These are phyloP conservation scores for Parsonsia alboflavescens DNA, from an alignment of 257 asterid genomes.

Conservation along the genomic window DNA sequence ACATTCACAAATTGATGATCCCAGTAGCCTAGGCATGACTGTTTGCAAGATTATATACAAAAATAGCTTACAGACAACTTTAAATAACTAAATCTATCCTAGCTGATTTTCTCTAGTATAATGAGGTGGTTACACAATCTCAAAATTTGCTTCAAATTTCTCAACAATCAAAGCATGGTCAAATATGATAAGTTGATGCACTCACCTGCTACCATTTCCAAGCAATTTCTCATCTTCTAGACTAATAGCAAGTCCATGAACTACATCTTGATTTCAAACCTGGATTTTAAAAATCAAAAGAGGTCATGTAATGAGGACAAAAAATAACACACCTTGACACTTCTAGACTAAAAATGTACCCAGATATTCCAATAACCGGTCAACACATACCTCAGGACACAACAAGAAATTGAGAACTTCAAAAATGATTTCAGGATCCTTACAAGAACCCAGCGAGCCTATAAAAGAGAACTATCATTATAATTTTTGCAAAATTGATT, in stretches of 20 bases:
- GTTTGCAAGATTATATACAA: background rate
- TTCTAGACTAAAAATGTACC: too few species aligned
- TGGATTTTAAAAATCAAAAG: too few species aligned
- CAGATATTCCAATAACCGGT: background rate
- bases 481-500: too few species aligned
- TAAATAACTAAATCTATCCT: too few species aligned
- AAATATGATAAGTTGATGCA: conserved; percentile 1
- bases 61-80: background rate
- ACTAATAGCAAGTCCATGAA: conserved; percentile 64
- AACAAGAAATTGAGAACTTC: conserved; percentile 71
- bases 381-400: conserved; percentile 55
- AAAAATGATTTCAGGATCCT: too few species aligned
- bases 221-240: conserved; percentile 66
- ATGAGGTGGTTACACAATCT: background rate
- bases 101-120: background rate
- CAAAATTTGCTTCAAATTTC: too few species aligned
- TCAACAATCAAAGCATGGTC: background rate
- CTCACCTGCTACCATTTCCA: conserved; percentile 90
- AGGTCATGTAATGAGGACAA: too few species aligned
- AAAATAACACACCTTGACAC: too few species aligned
- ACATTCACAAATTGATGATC: background rate
- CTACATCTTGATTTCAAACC: conserved; percentile 96
- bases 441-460: conserved; percentile 69
- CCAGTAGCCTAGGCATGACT: background rate
- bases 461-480: conserved; percentile 20